Evolutionary conservation across 2,329 filamentous ascomycete genomes (phyloP).

Genomic region (Xylariaceae sp.): DNA sequence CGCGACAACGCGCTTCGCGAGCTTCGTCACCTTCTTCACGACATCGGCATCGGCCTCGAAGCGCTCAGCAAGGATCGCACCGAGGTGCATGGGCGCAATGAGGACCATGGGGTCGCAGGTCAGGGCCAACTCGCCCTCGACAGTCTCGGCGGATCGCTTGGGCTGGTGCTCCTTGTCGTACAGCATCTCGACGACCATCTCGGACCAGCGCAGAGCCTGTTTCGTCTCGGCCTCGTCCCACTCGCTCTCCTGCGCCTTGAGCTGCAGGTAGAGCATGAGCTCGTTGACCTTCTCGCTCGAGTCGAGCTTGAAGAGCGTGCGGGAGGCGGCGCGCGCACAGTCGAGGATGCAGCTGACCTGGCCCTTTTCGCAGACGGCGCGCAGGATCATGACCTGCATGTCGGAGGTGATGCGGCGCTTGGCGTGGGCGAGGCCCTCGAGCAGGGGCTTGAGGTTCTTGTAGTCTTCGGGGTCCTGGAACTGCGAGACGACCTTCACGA

Average conservation of each 20-base stretch:
- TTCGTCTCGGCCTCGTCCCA: conserved; percentile 35
- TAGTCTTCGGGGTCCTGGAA: conserved; percentile 49
- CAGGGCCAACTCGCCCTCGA: conserved; percentile 25
- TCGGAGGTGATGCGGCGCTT: conserved; percentile 34
- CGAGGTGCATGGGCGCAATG: conserved; percentile 39
- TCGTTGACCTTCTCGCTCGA: conserved; percentile 38
- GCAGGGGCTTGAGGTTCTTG: conserved; percentile 46
- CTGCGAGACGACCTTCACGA: conserved; percentile 36
- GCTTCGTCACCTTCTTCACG: conserved; percentile 35
- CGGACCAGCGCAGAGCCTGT: conserved; percentile 42
- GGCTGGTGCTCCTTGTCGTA: conserved; percentile 39
- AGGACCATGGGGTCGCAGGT: conserved; percentile 41
- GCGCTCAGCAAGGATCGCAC: conserved; percentile 37
- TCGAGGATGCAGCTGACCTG: conserved; percentile 46
- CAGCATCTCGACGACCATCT: conserved; percentile 46
- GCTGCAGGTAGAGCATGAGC: conserved; percentile 37
- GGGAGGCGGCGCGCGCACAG: conserved; percentile 41
- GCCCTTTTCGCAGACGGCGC: conserved; percentile 37
- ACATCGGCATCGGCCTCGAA: conserved; percentile 29
- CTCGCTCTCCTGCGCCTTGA: conserved; percentile 38
- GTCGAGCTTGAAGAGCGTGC: conserved; percentile 43
- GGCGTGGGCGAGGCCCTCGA: conserved; percentile 46
- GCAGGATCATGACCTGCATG: conserved; percentile 38
- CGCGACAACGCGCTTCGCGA: conserved; percentile 35
- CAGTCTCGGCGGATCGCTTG: neutral